A percentile compares a stretch with the other conserved stretches of the same genome.
Conservation (phyloP, 768 basidiomycete genomes). For the Filobasidium floriforme region DNA sequence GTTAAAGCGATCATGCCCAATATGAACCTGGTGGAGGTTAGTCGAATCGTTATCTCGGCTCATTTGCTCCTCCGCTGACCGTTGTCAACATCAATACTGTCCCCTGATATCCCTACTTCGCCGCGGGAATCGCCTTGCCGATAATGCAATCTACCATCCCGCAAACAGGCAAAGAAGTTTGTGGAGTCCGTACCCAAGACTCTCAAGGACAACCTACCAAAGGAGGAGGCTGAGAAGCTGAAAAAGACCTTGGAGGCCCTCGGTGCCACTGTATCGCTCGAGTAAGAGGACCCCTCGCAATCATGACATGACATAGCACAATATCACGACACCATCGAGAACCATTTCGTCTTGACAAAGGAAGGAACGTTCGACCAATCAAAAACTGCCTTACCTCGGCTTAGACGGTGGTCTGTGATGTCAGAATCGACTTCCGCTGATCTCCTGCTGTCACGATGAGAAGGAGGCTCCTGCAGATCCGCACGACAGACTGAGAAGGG, state of each 20-base stretch:
- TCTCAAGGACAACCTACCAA: constrained; percentile 86
- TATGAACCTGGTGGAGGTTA: constrained; percentile 91
- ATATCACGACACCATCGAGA: constrained; percentile 1
- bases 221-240: constrained; percentile 97
- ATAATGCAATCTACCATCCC: not conserved
- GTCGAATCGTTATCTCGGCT: constrained; percentile 40
- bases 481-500: no score
- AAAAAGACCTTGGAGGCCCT: constrained; percentile 80
- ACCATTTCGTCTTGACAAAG: not conserved
- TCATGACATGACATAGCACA: constrained; percentile 1
- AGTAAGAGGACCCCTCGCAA: constrained; percentile 48
- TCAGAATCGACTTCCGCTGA: no score
- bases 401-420: no score
- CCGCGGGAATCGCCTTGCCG: not conserved
- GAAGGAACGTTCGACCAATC: not conserved
- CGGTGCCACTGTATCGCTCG: constrained; percentile 78
- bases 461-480: no score
- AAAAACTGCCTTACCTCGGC: no score
- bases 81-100: not conserved
- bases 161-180: constrained; percentile 87
- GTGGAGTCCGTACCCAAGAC: constrained; percentile 89
- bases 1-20: constrained; percentile 93
- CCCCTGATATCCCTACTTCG: constrained; percentile 4
- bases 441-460: no score
- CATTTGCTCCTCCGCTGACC: not conserved